phyloP scores from a whole-genome alignment of 306 rosid species.

The Hippophae gyantsensis region DNA sequence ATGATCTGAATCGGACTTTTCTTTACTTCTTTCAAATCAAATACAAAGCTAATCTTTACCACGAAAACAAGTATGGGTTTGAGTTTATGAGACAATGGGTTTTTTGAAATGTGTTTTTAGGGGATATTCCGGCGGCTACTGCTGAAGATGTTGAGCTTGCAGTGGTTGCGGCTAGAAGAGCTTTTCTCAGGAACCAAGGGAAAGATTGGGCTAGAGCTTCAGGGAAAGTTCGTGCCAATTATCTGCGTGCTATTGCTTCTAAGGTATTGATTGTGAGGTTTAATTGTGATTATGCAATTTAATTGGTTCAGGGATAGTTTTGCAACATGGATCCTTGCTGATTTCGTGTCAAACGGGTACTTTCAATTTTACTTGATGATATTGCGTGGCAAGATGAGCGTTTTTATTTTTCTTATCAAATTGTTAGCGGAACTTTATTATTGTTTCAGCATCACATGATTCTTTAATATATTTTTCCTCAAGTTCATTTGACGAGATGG shows the following conservation, averaged over 20 bases:
- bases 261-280: slow-evolving; percentile 29
- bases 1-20: background rate
- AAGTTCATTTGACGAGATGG: background rate
- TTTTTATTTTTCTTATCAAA: too few species aligned
- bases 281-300: too few species aligned
- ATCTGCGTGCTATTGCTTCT: slow-evolving; percentile 89
- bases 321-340: too few species aligned
- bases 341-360: too few species aligned
- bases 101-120: slow-evolving; percentile 32
- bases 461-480: background rate
- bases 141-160: slow-evolving; percentile 83
- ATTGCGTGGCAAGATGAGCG: too few species aligned
- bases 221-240: slow-evolving; percentile 73
- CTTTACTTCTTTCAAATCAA: background rate
- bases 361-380: too few species aligned
- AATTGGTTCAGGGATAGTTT: too few species aligned
- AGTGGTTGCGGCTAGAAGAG: slow-evolving; percentile 65
- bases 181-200: slow-evolving; percentile 66
- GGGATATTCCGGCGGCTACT: slow-evolving; percentile 81
- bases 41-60: background rate
- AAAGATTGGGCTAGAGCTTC: slow-evolving; percentile 72
- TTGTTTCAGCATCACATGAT: background rate
- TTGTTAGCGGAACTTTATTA: background rate
- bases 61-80: background rate
- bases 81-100: slow-evolving; percentile 2